Evolutionary conservation across 129 eudicot genomes (phyloP).

Genomic region (Lactuca sativa): DNA sequence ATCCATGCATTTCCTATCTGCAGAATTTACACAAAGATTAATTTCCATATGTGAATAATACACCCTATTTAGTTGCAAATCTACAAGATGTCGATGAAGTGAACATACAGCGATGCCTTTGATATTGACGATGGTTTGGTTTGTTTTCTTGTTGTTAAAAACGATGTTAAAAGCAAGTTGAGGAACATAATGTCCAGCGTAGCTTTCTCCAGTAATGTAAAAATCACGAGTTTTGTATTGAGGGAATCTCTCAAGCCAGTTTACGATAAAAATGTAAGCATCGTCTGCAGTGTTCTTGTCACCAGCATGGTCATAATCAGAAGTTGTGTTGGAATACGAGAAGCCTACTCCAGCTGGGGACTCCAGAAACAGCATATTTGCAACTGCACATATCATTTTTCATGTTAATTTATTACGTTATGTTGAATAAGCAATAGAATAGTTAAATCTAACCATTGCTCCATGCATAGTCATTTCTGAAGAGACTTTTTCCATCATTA

Average conservation of each 20-base stretch:
- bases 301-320: constrained; percentile 28
- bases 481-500: constrained; percentile 41
- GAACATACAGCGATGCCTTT: constrained; percentile 52
- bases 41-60: background rate
- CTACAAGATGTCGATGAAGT: background rate
- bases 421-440: background rate
- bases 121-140: constrained; percentile 40
- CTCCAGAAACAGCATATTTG: constrained; percentile 44
- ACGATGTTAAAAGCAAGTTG: constrained; percentile 42
- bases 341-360: constrained; percentile 49
- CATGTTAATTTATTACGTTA: background rate
- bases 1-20: constrained; percentile 59
- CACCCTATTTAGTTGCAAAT: background rate
- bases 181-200: constrained; percentile 50
- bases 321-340: constrained; percentile 2
- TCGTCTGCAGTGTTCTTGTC: constrained; percentile 38
- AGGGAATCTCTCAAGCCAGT: constrained; percentile 13
- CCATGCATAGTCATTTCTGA: constrained; percentile 43
- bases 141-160: constrained; percentile 38
- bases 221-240: constrained; percentile 38
- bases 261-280: constrained; percentile 32
- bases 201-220: constrained; percentile 41
- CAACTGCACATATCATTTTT: constrained; percentile 25
- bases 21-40: background rate
- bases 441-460: constrained; percentile 38